These are phyloP conservation scores for Poa pratensis DNA, from an alignment of 176 grass and related monocot genomes.

Conservation along the genomic window DNA sequence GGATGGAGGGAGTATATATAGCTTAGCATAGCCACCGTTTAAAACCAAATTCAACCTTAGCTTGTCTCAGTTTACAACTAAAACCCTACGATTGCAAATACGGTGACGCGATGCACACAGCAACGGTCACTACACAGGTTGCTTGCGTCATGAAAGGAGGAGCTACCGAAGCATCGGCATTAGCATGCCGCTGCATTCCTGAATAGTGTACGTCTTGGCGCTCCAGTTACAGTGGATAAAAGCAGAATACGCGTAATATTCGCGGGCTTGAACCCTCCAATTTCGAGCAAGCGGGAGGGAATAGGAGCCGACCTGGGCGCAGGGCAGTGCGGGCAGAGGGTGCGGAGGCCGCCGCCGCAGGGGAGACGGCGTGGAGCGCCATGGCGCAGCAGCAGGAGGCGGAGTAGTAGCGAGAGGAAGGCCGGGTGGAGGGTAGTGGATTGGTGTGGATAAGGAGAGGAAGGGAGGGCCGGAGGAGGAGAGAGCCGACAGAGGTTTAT, in stretches of 20 bases:
- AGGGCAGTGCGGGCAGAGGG: slow-evolving; percentile 27
- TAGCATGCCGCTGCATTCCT: neutral
- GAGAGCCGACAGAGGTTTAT: neutral
- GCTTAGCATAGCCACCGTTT: neutral
- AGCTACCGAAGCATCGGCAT: slow-evolving; percentile 6
- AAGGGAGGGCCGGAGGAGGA: neutral
- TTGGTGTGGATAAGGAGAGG: slow-evolving; percentile 36
- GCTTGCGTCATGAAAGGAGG: neutral
- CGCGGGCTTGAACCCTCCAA: neutral
- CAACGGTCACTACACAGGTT: neutral
- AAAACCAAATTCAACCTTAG: neutral
- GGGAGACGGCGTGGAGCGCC: slow-evolving; percentile 67
- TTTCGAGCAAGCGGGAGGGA: neutral
- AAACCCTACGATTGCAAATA: neutral
- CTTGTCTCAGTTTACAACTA: neutral
- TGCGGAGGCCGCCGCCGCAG: slow-evolving; percentile 49
- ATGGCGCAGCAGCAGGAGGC: slow-evolving; percentile 30
- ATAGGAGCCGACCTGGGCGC: slow-evolving; percentile 47
- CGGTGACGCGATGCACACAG: neutral
- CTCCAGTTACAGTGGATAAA: neutral
- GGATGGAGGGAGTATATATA: neutral
- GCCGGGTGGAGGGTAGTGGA: slow-evolving; percentile 21
- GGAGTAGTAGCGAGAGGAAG: neutral
- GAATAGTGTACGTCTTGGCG: neutral
- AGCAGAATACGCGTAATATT: neutral